Percentiles rank a stretch among this genome's conserved stretches.
Conservation (phyloP, 169 alveolate species). For the Cryptosporidium felis region DNA sequence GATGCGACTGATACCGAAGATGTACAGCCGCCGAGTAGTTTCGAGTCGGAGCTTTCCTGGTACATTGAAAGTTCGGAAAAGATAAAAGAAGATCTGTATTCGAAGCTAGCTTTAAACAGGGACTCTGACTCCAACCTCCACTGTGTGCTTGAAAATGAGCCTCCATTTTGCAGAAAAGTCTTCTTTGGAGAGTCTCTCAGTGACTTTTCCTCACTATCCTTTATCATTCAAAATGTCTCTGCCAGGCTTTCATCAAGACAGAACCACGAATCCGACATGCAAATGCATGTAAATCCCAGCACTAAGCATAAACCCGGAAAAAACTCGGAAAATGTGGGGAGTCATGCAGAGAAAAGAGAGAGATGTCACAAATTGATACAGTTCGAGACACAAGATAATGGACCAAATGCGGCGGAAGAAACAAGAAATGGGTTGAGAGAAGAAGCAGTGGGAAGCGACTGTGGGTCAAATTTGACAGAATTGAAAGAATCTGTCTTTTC, state of each 20-base stretch:
- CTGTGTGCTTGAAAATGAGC: neutral
- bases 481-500: neutral
- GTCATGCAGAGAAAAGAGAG: neutral
- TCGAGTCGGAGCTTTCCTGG: slow-evolving; percentile 16
- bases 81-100: neutral
- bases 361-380: neutral
- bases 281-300: slow-evolving; percentile 4
- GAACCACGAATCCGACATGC: neutral
- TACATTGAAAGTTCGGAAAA: slow-evolving; percentile 2
- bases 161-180: neutral
- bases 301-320: neutral
- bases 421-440: neutral
- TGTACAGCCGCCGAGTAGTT: neutral
- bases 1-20: neutral
- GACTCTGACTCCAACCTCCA: neutral
- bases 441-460: neutral
- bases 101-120: neutral
- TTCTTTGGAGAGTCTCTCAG: slow-evolving; percentile 8
- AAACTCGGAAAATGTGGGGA: neutral
- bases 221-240: slow-evolving; percentile 2
- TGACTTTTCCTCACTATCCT: neutral
- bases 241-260: neutral
- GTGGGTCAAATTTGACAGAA: neutral
- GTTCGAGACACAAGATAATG: neutral
- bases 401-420: neutral